Percentiles rank a stretch among this genome's conserved stretches.
Conservation (phyloP, 768 basidiomycete species). For the Lepiota brunneoincarnata region DNA sequence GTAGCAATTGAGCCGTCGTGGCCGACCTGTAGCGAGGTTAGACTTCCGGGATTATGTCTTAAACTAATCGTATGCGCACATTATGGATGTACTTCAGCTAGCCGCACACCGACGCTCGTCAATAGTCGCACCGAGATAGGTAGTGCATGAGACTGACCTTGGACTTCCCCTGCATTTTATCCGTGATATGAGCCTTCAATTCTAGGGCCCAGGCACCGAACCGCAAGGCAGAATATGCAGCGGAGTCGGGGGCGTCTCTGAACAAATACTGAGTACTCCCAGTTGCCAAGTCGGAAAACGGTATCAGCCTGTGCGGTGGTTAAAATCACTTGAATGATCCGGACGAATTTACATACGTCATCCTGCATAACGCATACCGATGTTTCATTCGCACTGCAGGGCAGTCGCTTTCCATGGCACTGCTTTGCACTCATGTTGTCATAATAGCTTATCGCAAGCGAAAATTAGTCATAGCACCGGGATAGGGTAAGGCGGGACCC, state of each 20-base stretch:
- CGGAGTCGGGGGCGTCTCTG: constrained; percentile 42
- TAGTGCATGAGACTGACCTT: constrained; percentile 21
- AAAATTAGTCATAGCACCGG: not conserved
- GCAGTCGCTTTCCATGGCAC: constrained; percentile 43
- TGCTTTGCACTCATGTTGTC: constrained; percentile 51
- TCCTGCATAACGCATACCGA: constrained; percentile 42
- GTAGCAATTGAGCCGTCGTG: constrained; percentile 51
- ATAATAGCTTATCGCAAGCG: constrained; percentile 36
- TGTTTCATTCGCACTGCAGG: constrained; percentile 43
- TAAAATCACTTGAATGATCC: not conserved
- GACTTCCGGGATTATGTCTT: not conserved
- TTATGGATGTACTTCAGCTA: constrained; percentile 43
- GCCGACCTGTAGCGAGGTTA: constrained; percentile 29
- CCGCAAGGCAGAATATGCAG: constrained; percentile 38
- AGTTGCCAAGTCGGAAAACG: constrained; percentile 56
- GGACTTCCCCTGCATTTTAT: constrained; percentile 32
- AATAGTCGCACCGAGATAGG: not conserved
- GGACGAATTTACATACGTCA: constrained; percentile 23
- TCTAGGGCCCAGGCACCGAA: constrained; percentile 49
- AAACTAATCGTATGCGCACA: constrained; percentile 18
- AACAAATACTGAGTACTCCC: constrained; percentile 58
- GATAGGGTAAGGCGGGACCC: constrained; percentile 12
- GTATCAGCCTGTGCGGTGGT: constrained; percentile 35
- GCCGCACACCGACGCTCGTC: not conserved
- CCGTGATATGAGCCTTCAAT: constrained; percentile 37